These are phyloP conservation scores for Spinellus fusiger DNA, from an alignment of 192 early-diverging fungal species.

Conservation along the genomic window DNA sequence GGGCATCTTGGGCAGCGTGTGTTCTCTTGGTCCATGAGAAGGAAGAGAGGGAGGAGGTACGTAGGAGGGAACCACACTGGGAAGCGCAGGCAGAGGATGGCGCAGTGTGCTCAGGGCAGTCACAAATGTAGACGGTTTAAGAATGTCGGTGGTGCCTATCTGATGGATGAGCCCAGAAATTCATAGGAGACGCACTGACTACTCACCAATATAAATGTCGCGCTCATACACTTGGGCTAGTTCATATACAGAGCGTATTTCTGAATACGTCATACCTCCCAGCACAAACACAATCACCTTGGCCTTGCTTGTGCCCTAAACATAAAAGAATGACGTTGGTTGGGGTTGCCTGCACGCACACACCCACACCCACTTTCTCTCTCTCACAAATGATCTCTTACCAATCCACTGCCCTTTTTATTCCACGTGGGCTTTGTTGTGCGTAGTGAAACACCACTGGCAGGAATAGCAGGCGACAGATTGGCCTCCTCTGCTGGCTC, in stretches of 20 bases:
- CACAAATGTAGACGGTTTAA: constrained; percentile 20
- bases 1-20: neutral
- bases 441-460: constrained; percentile 33
- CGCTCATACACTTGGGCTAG: constrained; percentile 50
- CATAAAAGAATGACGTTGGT: constrained; percentile 1
- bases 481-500: constrained; percentile 40
- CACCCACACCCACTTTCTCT: neutral
- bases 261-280: constrained; percentile 74
- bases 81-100: constrained; percentile 3
- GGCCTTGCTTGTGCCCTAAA: constrained; percentile 34
- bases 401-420: constrained; percentile 11
- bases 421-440: constrained; percentile 23
- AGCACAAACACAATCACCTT: constrained; percentile 78
- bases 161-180: neutral
- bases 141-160: constrained; percentile 19
- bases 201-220: constrained; percentile 62
- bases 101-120: constrained; percentile 17
- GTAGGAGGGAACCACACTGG: constrained; percentile 20
- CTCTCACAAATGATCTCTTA: neutral
- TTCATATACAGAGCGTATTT: constrained; percentile 67
- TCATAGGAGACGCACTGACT: neutral
- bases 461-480: constrained; percentile 18
- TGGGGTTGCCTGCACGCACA: neutral
- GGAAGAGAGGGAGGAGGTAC: constrained; percentile 12
- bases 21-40: constrained; percentile 1